Base-by-base conservation (phyloP, 2,329 filamentous ascomycete genomes). In the Ophiosphaerella narmari region DNA sequence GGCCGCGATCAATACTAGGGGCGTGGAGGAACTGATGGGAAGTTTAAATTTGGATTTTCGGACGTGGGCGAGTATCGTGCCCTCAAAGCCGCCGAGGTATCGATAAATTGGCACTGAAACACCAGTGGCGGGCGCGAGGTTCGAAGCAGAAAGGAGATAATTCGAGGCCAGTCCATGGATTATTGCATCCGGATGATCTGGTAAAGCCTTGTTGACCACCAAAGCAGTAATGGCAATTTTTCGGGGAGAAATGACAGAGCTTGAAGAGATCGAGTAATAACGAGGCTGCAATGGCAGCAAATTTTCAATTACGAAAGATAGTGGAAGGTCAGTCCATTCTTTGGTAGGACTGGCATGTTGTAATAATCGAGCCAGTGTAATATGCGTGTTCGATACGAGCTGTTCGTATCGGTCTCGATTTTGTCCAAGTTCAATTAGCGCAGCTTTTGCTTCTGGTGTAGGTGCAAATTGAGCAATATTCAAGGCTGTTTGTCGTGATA, bases 41-140 rank as follows among this genome's bases (percentile, higher is more conserved):
- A 80, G 71, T 42, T 77, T 78, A 69, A 81, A 81, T 34, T 72
- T 74, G 1, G 74, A 76, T 46, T 69, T 70, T 23, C 74, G 72
- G 38, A 77, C 63, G 48, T 77, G 73, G 0, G 75, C 76, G 51
- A 67, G 68, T 38, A 76, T 44, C n/a, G 55, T 64, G 11, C 62
- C 52, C 48, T 38, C 57, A 41, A 7, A 31, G 16, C 13, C 46
- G 9, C 18, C 18, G 18, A 44, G 26, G n/a, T 49, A 54, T 26
- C 54, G 50, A 40, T 58, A 65, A 2, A 51, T 45, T 2, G 65
- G 62, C 24, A 55, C 55, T 13, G 53, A 45, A 1, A 49, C n/a
- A 12, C 43, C 41, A 7, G 55, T 46, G 26, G 55, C 61, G 42
- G 57, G 43, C 51, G 49, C 42, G 34, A 66, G 46, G 29, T 60